phyloP scores from a whole-genome alignment of 106 monocot species.

The Agapanthus africanus region DNA sequence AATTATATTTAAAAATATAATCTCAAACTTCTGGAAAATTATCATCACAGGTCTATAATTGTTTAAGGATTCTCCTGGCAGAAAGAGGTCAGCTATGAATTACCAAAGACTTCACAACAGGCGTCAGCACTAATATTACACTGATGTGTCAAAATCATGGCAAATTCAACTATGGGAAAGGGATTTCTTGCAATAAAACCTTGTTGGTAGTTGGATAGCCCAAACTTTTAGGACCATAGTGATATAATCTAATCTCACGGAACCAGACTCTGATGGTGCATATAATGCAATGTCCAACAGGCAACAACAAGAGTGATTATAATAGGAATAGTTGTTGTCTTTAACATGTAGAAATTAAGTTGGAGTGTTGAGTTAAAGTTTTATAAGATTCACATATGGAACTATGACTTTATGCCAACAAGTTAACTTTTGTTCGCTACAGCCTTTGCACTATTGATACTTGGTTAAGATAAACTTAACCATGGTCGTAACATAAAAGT shows the following conservation, averaged over 20 bases:
- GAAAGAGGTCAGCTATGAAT: background rate
- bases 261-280: too few species aligned
- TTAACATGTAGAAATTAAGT: background rate
- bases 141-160: background rate
- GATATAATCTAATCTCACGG: background rate
- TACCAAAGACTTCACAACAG: background rate
- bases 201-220: background rate
- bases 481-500: background rate
- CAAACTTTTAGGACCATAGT: background rate
- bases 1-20: background rate
- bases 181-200: background rate
- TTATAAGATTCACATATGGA: background rate
- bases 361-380: background rate
- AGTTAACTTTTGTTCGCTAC: background rate
- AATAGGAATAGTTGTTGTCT: background rate
- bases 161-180: background rate
- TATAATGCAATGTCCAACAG: too few species aligned
- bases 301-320: background rate
- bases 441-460: background rate
- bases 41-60: background rate
- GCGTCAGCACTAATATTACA: too few species aligned
- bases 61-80: background rate
- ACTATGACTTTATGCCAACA: background rate
- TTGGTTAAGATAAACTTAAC: too few species aligned
- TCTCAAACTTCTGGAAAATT: background rate